Conservation (phyloP, 257 asterid genomes). For the Eustoma russellianum region DNA sequence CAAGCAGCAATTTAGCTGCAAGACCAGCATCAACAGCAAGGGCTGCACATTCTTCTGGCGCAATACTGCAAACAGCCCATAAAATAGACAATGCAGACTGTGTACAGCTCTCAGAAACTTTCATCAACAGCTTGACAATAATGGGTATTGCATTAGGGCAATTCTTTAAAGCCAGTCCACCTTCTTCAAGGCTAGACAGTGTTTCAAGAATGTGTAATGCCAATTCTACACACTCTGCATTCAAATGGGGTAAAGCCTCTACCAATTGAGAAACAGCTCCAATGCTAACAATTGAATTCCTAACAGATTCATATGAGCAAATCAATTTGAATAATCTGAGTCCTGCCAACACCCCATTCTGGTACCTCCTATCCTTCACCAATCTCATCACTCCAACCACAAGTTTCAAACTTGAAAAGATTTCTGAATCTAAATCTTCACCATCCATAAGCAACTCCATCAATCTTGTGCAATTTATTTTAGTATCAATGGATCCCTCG, state of each 20-base stretch:
- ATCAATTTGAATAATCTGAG: slow-evolving; percentile 42
- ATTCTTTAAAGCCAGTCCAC: slow-evolving; percentile 32
- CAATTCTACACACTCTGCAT: slow-evolving; percentile 26
- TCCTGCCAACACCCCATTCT: slow-evolving; percentile 40
- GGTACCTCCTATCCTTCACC: slow-evolving; percentile 51
- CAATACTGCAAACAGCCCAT: slow-evolving; percentile 36
- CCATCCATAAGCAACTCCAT: slow-evolving; percentile 46
- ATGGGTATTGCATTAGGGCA: slow-evolving; percentile 26
- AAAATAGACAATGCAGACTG: slow-evolving; percentile 31
- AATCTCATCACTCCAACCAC: slow-evolving; percentile 64
- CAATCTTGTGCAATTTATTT: slow-evolving; percentile 52
- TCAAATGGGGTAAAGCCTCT: slow-evolving; percentile 27
- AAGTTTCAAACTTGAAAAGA: slow-evolving; percentile 54
- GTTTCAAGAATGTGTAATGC: slow-evolving; percentile 30
- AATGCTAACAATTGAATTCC: slow-evolving; percentile 38
- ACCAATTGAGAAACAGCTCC: slow-evolving; percentile 46
- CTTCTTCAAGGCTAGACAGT: slow-evolving; percentile 31
- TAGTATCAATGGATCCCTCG: slow-evolving; percentile 64
- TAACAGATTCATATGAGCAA: slow-evolving; percentile 26
- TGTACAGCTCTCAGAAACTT: slow-evolving; percentile 34
- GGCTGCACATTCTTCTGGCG: slow-evolving; percentile 33
- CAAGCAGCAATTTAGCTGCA: slow-evolving; percentile 43
- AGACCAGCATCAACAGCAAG: slow-evolving; percentile 40
- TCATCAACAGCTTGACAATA: slow-evolving; percentile 34
- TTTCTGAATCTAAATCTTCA: slow-evolving; percentile 36